Evolutionary conservation across 768 basidiomycete species (phyloP), one percentile per base, ranked within the genome.

Genomic region (Pulveroboletus sp.): DNA sequence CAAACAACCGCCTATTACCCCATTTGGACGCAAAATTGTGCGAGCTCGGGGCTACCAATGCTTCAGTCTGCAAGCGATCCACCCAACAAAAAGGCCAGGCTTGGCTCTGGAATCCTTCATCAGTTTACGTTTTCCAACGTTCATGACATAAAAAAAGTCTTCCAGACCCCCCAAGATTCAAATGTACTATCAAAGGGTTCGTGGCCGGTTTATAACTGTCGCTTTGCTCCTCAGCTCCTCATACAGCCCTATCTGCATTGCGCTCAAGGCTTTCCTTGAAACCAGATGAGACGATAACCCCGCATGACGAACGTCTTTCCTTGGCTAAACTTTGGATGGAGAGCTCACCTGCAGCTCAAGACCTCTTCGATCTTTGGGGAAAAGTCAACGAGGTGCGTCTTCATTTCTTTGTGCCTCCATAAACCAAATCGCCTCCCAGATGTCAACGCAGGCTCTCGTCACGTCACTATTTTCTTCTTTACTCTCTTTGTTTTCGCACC

Each of bases 291-390:
- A 60, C 55, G 8, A 65, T 87, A 11, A 50, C 75, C 3, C 73
- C 79, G 0, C 73, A 79, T 31, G 88, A 91, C 64, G 74, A 73
- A 31, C 75, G 88, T 31, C 65, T 91, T 8, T 45, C 74, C 3
- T 71, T 90, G 6, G 78, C 74, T 0, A 79, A 80, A 55, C 68
- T 73, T 38, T 91, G 86, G 86, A 65, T 90, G 56, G 78, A 79
- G 33, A 66, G 60, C 10, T 73, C 72, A 10, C 76, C 82, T 0
- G 80, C 77, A 2, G 81, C 78, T 26, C 71, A 74, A 31, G 82
- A 87, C 47, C 46, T 89, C 4, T 86, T 90, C 57, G 62, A 69
- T 17, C 55, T 84, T 13, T 89, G 84, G 84, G 82, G 84, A 47
- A 64, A 58, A 7, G 53, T 73, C 2, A 76, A 71, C 40, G 71